These are phyloP conservation scores for Pharnaceum exiguum DNA, from an alignment of 148 eudicot genomes.

Conservation along the genomic window DNA sequence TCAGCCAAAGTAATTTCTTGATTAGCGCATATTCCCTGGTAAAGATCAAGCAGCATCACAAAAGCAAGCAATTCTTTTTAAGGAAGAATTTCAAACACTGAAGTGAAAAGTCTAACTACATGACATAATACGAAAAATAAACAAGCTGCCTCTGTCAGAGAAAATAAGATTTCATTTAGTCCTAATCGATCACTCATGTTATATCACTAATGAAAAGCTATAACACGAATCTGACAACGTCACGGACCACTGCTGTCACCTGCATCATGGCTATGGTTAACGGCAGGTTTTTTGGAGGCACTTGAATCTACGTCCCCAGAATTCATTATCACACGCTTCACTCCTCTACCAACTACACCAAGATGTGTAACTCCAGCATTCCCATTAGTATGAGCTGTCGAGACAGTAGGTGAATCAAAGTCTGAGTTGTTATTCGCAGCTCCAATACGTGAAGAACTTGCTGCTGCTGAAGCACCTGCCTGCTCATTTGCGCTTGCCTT, in stretches of 20 bases:
- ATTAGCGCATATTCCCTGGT: no score
- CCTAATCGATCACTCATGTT: no score
- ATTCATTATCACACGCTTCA: slow-evolving; percentile 64
- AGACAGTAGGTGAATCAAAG: slow-evolving; percentile 54
- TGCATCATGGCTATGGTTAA: slow-evolving; percentile 35
- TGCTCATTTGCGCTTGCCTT: slow-evolving; percentile 51
- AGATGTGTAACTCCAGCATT: slow-evolving; percentile 64
- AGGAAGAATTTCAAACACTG: no score
- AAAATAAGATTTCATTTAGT: no score
- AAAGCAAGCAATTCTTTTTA: no score
- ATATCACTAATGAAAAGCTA: no score
- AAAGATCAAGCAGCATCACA: no score
- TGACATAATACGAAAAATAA: no score
- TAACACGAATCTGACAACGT: no score
- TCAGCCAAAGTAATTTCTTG: no score
- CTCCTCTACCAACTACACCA: slow-evolving; percentile 92
- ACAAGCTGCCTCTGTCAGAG: no score
- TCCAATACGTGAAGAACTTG: slow-evolving; percentile 54
- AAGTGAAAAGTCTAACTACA: no score
- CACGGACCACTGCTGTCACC: slow-evolving; percentile 51
- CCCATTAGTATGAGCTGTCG: slow-evolving; percentile 72
- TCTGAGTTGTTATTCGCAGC: slow-evolving; percentile 28
- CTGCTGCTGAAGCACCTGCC: slow-evolving; percentile 25
- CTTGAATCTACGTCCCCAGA: slow-evolving; percentile 34
- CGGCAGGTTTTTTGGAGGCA: slow-evolving; percentile 53